Conservation (phyloP, 2,329 filamentous ascomycete species). For the Pestalotiopsis sp. region DNA sequence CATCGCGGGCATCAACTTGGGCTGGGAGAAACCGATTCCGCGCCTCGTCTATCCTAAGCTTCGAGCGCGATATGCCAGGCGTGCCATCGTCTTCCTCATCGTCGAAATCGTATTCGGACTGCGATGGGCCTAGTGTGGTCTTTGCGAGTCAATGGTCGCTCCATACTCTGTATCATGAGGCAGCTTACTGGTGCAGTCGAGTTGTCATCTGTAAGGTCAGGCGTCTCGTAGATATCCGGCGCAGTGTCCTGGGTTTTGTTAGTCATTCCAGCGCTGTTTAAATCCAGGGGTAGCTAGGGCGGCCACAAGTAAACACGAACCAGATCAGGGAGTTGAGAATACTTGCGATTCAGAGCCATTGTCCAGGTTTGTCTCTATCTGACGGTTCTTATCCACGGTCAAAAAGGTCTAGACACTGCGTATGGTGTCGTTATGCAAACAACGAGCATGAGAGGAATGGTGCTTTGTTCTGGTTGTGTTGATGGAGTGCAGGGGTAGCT, state of each 20-base stretch:
- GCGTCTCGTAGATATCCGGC: conserved; percentile 95
- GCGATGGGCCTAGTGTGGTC: conserved; percentile 58
- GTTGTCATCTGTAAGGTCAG: conserved; percentile 86
- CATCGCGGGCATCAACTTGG: conserved; percentile 74
- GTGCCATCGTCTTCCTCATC: conserved; percentile 63
- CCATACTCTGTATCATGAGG: background rate
- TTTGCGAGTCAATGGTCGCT: conserved; percentile 25
- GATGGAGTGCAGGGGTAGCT: conserved; percentile 5
- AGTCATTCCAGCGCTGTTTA: conserved; percentile 14
- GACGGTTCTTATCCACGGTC: background rate
- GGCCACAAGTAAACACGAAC: conserved; percentile 44
- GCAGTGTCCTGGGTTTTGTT: conserved; percentile 71
- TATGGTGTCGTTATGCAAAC: background rate
- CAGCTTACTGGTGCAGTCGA: conserved; percentile 76
- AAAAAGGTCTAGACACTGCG: too few species aligned
- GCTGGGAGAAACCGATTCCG: conserved; percentile 78
- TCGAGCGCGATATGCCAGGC: conserved; percentile 73
- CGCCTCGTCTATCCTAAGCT: conserved; percentile 77
- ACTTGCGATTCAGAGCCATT: conserved; percentile 81
- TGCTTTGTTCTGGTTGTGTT: background rate
- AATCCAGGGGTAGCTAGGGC: conserved; percentile 17
- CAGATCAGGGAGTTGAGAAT: conserved; percentile 78
- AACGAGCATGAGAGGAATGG: background rate
- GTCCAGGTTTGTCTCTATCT: background rate
- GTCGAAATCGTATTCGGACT: conserved; percentile 65